Evolutionary conservation across 1,284 basidiomycete genomes (phyloP).

Genomic region (Phenoliferia sp.): DNA sequence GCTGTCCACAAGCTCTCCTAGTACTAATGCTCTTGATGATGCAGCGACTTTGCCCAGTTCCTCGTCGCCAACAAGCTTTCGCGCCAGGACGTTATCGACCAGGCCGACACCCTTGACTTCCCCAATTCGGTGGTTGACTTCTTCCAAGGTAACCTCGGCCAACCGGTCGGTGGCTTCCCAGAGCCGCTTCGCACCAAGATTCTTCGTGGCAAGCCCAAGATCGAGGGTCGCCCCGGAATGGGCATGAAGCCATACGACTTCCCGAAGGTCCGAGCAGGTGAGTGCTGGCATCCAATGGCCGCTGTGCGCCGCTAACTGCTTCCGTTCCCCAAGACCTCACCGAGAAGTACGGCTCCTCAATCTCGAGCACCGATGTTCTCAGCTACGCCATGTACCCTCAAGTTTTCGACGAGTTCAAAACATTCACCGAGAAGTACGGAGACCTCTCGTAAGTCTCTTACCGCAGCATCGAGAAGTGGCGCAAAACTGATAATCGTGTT

Average conservation of each 20-base stretch:
- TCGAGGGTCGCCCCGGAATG: constrained; percentile 88
- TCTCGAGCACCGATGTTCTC: constrained; percentile 86
- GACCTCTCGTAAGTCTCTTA: constrained; percentile 67
- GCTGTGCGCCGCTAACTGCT: neutral
- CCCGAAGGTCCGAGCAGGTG: constrained; percentile 66
- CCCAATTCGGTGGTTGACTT: constrained; percentile 59
- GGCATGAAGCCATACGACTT: constrained; percentile 85
- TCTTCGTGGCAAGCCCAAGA: constrained; percentile 88
- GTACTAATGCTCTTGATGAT: neutral
- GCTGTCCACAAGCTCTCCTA: neutral
- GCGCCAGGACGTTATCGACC: constrained; percentile 77
- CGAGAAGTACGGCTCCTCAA: constrained; percentile 90
- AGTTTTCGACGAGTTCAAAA: constrained; percentile 97
- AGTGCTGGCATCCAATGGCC: neutral
- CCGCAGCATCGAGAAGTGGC: neutral
- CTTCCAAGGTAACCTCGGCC: constrained; percentile 81
- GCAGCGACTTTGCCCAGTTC: constrained; percentile 69
- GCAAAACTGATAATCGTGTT: neutral
- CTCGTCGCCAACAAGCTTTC: constrained; percentile 89
- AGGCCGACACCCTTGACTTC: constrained; percentile 90
- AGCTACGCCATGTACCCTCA: constrained; percentile 94
- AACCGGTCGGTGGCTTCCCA: constrained; percentile 96
- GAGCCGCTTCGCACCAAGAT: constrained; percentile 87
- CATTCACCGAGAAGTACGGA: constrained; percentile 90
- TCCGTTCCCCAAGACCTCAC: constrained; percentile 57